phyloP scores from a whole-genome alignment of 768 basidiomycete species.

The Udeniomyces megalosporus region DNA sequence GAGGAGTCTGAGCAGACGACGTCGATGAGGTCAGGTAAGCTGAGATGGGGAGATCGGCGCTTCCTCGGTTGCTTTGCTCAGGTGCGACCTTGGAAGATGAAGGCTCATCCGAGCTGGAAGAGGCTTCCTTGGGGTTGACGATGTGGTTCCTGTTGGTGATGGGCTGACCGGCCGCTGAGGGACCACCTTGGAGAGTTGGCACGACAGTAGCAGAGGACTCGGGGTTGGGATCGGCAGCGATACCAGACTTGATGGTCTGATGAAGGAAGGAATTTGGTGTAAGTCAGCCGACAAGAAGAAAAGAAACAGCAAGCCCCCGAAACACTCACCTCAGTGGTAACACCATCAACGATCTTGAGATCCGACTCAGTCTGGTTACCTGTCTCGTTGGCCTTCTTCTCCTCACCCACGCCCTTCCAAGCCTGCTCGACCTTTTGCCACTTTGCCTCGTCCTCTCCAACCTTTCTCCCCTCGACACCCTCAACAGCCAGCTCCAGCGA shows the following conservation, averaged over 20 bases:
- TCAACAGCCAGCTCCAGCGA: too few relatives aligned
- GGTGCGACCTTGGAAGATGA: too few relatives aligned
- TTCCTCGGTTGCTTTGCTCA: background rate
- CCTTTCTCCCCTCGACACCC: background rate
- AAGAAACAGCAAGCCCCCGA: background rate
- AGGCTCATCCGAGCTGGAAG: too few relatives aligned
- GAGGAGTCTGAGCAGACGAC: conserved; percentile 4
- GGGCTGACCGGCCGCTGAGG: too few relatives aligned
- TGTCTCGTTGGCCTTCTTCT: background rate
- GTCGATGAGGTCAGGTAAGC: background rate
- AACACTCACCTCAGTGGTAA: background rate
- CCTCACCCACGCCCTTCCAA: background rate
- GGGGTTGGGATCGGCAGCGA: background rate
- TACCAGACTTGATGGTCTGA: background rate
- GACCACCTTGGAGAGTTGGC: background rate
- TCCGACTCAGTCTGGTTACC: background rate
- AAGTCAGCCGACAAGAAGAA: background rate
- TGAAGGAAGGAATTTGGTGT: background rate
- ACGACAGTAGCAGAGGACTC: background rate
- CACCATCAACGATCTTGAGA: background rate
- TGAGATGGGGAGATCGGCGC: conserved; percentile 12
- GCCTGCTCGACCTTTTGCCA: conserved; percentile 8
- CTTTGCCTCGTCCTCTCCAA: conserved; percentile 6
- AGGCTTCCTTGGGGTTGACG: too few relatives aligned
- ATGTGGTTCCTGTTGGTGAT: too few relatives aligned